A percentile compares a stretch with the other conserved stretches of the same genome.
Conservation (phyloP, 768 basidiomycete genomes). For the Coprinopsis cinerea region DNA sequence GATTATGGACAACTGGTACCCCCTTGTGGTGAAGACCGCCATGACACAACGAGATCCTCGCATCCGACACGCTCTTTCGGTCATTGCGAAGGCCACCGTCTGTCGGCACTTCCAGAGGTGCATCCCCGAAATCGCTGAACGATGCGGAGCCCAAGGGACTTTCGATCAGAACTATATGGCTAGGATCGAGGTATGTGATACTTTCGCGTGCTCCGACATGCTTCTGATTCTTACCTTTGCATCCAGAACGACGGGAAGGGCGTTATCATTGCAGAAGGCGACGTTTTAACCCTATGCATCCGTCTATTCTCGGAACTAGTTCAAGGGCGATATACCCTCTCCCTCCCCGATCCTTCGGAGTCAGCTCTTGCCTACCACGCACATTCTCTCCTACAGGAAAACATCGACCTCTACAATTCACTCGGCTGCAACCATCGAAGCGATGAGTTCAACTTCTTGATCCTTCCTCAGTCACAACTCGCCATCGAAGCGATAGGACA, state of each 20-base stretch:
- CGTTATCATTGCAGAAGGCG: constrained; percentile 55
- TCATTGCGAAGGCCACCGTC: constrained; percentile 50
- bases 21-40: constrained; percentile 29
- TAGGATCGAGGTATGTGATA: constrained; percentile 38
- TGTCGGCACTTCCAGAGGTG: constrained; percentile 49
- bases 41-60: constrained; percentile 38
- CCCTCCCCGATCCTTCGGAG: constrained; percentile 42
- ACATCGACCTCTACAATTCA: constrained; percentile 29
- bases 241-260: constrained; percentile 45
- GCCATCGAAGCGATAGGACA: constrained; percentile 61
- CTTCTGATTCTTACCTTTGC: constrained; percentile 12
- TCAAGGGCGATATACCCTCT: constrained; percentile 45
- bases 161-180: constrained; percentile 61
- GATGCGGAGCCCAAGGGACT: constrained; percentile 62
- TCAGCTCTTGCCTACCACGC: constrained; percentile 52
- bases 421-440: constrained; percentile 43
- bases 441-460: constrained; percentile 42
- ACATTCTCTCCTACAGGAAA: constrained; percentile 40
- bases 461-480: constrained; percentile 50
- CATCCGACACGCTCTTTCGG: constrained; percentile 49
- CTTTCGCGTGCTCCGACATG: constrained; percentile 2
- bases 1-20: constrained; percentile 47
- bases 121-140: constrained; percentile 49
- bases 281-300: constrained; percentile 45
- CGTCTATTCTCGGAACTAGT: constrained; percentile 57